Evolutionary conservation across 2,329 filamentous ascomycete genomes (phyloP).

Genomic region (Aspergillus sp.): DNA sequence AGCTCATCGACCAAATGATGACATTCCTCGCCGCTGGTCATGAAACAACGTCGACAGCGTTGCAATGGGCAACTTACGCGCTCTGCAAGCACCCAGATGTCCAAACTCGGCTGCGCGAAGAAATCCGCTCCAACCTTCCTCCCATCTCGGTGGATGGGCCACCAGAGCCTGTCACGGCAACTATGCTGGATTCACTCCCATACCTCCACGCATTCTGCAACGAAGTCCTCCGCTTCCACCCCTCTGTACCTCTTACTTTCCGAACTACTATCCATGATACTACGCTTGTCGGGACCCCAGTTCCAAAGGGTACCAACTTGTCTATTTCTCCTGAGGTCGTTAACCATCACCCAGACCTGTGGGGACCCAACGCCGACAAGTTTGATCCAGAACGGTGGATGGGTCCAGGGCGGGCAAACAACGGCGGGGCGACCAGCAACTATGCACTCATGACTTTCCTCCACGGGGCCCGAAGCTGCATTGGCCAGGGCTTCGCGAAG

Average conservation of each 20-base stretch:
- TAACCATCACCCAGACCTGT: constrained; percentile 68
- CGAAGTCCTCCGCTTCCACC: constrained; percentile 72
- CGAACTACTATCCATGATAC: constrained; percentile 68
- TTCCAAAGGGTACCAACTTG: constrained; percentile 71
- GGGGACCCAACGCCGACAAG: constrained; percentile 71
- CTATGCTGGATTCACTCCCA: constrained; percentile 65
- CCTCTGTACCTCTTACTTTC: constrained; percentile 70
- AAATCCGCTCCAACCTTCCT: constrained; percentile 64
- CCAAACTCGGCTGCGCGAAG: constrained; percentile 66
- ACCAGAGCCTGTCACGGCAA: constrained; percentile 64
- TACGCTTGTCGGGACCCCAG: constrained; percentile 59
- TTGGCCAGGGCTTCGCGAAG: constrained; percentile 76
- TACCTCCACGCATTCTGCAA: constrained; percentile 79
- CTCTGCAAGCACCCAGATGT: constrained; percentile 66
- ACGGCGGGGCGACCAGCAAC: constrained; percentile 72
- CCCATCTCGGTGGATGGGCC: constrained; percentile 51
- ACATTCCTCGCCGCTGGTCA: constrained; percentile 82
- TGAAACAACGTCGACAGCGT: constrained; percentile 72
- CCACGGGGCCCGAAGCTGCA: constrained; percentile 82
- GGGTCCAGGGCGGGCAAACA: constrained; percentile 52
- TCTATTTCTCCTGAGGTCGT: constrained; percentile 65
- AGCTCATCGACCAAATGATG: constrained; percentile 87
- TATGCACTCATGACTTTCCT: constrained; percentile 80
- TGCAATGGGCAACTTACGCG: constrained; percentile 74
- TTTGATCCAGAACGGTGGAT: constrained; percentile 83